These are phyloP conservation scores for Graphilbum sp. DNA, from an alignment of 2,329 filamentous ascomycete genomes.

Conservation along the genomic window DNA sequence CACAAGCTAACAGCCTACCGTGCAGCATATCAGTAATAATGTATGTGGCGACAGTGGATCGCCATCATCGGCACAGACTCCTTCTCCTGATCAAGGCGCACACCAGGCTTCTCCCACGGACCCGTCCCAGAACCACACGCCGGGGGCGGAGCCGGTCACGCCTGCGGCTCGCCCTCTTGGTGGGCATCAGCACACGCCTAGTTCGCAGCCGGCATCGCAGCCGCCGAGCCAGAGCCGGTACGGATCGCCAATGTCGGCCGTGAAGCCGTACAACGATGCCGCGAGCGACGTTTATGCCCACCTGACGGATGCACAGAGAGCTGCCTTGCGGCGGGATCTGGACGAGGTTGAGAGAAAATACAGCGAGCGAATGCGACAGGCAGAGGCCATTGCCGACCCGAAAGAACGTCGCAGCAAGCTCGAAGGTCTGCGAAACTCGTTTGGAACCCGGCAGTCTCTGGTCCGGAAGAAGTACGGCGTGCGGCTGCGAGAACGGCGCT, in stretches of 20 bases:
- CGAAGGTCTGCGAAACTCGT: constrained; percentile 31
- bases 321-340: constrained; percentile 21
- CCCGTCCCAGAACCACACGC: too few relatives aligned
- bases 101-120: too few relatives aligned
- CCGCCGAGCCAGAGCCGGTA: background rate
- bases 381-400: constrained; percentile 20
- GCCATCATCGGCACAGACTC: background rate
- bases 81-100: background rate
- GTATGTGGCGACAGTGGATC: constrained; percentile 26
- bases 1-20: too few relatives aligned
- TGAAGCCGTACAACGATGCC: background rate
- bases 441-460: constrained; percentile 38
- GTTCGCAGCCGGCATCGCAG: too few relatives aligned
- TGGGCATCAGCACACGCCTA: too few relatives aligned
- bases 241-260: background rate
- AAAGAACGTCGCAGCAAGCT: constrained; percentile 17
- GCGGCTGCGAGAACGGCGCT: constrained; percentile 29
- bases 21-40: constrained; percentile 22
- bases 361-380: constrained; percentile 24
- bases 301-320: constrained; percentile 18
- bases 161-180: too few relatives aligned
- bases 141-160: too few relatives aligned
- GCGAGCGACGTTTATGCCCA: constrained; percentile 27
- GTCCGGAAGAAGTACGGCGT: constrained; percentile 43
- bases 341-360: constrained; percentile 21